These are phyloP conservation scores for Quercus dentata DNA, from an alignment of 306 rosid species.

Conservation along the genomic window DNA sequence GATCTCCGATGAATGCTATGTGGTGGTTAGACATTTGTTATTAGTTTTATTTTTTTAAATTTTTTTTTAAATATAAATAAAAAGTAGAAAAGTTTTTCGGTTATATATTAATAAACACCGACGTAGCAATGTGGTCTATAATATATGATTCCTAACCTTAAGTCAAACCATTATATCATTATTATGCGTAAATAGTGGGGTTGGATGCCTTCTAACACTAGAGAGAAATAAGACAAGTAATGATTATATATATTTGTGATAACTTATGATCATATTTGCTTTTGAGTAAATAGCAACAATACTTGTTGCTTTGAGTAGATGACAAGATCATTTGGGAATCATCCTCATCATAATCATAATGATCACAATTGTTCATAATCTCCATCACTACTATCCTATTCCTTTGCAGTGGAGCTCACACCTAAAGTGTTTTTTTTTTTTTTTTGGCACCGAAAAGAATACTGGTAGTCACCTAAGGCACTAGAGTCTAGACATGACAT, in stretches of 20 bases:
- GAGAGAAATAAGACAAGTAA: constrained; percentile 13
- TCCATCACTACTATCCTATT: not conserved
- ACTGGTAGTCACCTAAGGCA: not conserved
- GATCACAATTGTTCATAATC: not conserved
- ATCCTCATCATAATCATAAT: not conserved
- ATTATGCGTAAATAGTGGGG: not conserved
- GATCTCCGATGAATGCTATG: too few relatives aligned
- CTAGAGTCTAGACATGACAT: not conserved
- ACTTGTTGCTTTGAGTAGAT: not conserved
- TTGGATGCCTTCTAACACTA: constrained; percentile 20
- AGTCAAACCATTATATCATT: constrained; percentile 12
- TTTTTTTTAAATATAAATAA: too few relatives aligned
- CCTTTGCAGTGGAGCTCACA: not conserved
- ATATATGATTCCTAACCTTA: constrained; percentile 14
- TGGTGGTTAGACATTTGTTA: too few relatives aligned
- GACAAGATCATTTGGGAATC: not conserved
- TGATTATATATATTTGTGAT: not conserved
- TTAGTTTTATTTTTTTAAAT: too few relatives aligned
- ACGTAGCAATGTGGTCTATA: too few relatives aligned
- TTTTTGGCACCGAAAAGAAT: not conserved
- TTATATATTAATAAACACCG: too few relatives aligned
- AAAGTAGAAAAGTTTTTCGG: too few relatives aligned
- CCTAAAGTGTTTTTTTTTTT: not conserved
- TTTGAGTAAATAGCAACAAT: not conserved
- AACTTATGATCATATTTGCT: not conserved